Conservation (phyloP, 768 basidiomycete genomes). For the Pholiota molesta region DNA sequence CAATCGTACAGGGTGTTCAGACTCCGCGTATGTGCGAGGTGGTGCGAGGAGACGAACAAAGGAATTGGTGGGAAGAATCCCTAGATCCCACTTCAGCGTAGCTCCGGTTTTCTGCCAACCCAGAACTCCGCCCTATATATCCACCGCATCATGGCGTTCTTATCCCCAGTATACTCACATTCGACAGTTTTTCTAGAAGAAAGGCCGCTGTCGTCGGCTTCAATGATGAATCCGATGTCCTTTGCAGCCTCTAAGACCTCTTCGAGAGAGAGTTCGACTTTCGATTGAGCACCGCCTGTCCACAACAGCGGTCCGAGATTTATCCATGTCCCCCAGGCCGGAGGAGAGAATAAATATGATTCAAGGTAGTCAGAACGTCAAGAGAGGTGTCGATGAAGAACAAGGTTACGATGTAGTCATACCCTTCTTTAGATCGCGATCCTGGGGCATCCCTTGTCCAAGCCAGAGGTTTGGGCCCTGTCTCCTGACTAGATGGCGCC, state of each 20-base stretch:
- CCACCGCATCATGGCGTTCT: conserved; percentile 71
- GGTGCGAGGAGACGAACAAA: not conserved
- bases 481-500: conserved; percentile 18
- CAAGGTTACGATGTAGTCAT: conserved; percentile 64
- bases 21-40: not conserved
- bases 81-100: not conserved
- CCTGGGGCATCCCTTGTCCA: not conserved
- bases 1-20: not conserved
- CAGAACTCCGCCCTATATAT: conserved; percentile 71
- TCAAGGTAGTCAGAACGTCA: conserved; percentile 54
- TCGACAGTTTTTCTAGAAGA: conserved; percentile 46
- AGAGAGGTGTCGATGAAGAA: conserved; percentile 71
- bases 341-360: conserved; percentile 59
- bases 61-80: too few species aligned
- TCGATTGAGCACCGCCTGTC: conserved; percentile 56
- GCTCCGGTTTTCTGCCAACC: conserved; percentile 42
- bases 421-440: conserved; percentile 32
- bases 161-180: conserved; percentile 68
- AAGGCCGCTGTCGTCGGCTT: conserved; percentile 25
- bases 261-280: conserved; percentile 63
- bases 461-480: conserved; percentile 12
- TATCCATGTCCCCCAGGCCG: conserved; percentile 70
- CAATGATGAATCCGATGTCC: conserved; percentile 56
- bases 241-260: conserved; percentile 57
- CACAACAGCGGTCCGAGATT: conserved; percentile 73